Percentiles rank a stretch among this genome's conserved stretches.
Conservation (phyloP, 257 asterid species). For the Ballota nigra region DNA sequence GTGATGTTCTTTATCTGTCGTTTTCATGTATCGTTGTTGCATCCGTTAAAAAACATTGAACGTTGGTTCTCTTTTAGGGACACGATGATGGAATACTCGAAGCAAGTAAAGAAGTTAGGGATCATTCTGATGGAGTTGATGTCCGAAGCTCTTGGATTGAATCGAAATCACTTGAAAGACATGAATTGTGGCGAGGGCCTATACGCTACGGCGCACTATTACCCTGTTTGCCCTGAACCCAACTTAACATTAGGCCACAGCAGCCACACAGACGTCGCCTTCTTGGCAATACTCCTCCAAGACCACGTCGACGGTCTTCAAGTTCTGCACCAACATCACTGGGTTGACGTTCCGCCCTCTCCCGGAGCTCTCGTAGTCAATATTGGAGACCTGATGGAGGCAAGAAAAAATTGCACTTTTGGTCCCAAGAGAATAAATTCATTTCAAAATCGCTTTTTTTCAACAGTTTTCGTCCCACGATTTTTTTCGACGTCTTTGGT, state of each 20-base stretch:
- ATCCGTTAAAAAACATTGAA: too few relatives aligned
- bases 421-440: too few relatives aligned
- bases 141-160: neutral
- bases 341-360: neutral
- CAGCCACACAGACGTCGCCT: constrained; percentile 21
- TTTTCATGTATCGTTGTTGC: too few relatives aligned
- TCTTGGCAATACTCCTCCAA: constrained; percentile 35
- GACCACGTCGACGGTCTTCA: constrained; percentile 36
- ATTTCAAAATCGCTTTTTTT: too few relatives aligned
- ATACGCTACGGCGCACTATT: constrained; percentile 9
- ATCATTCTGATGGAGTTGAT: neutral
- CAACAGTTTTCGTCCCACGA: too few relatives aligned
- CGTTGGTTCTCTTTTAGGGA: too few relatives aligned
- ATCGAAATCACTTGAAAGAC: neutral
- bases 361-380: neutral
- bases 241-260: constrained; percentile 21
- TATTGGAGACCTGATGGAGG: neutral
- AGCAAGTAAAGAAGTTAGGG: neutral
- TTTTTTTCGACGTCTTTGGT: too few relatives aligned
- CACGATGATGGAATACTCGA: neutral
- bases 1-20: too few relatives aligned
- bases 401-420: too few relatives aligned
- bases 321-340: neutral
- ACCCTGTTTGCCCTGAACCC: constrained; percentile 36
- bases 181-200: neutral